phyloP scores from a whole-genome alignment of 805 yeast genomes.

The Brettanomyces nanus region DNA sequence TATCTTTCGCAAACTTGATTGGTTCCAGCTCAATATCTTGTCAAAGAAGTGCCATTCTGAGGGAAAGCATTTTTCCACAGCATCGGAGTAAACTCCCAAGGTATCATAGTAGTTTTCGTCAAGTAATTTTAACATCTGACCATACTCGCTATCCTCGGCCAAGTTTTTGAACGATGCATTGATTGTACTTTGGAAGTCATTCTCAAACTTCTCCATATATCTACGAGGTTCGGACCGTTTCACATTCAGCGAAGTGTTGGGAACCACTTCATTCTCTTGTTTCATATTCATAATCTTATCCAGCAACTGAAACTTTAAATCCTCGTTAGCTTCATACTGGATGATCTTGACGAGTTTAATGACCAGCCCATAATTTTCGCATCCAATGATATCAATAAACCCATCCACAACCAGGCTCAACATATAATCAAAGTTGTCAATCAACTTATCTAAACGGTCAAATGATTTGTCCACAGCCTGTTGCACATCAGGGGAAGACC shows the following conservation, averaged over 20 bases:
- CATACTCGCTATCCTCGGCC: conserved; percentile 45
- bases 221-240: conserved; percentile 43
- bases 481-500: conserved; percentile 51
- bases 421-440: conserved; percentile 55
- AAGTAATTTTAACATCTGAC: conserved; percentile 51
- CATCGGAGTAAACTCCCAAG: conserved; percentile 53
- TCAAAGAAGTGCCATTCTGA: conserved; percentile 63
- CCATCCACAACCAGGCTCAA: conserved; percentile 58
- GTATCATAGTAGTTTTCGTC: conserved; percentile 78
- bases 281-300: conserved; percentile 13
- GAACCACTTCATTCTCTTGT: conserved; percentile 7
- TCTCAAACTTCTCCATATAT: conserved; percentile 54
- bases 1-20: conserved; percentile 52
- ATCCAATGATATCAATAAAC: conserved; percentile 58
- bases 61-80: conserved; percentile 57
- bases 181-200: conserved; percentile 51
- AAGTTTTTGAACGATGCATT: conserved; percentile 53
- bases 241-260: conserved; percentile 15
- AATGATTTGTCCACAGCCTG: conserved; percentile 55
- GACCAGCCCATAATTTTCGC: conserved; percentile 58
- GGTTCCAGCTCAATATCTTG: conserved; percentile 57
- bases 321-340: conserved; percentile 76
- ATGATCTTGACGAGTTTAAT: conserved; percentile 68
- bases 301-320: conserved; percentile 38
- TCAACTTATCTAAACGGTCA: conserved; percentile 37